These are phyloP conservation scores for Ophiostoma triangulosporum DNA, from an alignment of 2,329 filamentous ascomycete species.

Conservation along the genomic window DNA sequence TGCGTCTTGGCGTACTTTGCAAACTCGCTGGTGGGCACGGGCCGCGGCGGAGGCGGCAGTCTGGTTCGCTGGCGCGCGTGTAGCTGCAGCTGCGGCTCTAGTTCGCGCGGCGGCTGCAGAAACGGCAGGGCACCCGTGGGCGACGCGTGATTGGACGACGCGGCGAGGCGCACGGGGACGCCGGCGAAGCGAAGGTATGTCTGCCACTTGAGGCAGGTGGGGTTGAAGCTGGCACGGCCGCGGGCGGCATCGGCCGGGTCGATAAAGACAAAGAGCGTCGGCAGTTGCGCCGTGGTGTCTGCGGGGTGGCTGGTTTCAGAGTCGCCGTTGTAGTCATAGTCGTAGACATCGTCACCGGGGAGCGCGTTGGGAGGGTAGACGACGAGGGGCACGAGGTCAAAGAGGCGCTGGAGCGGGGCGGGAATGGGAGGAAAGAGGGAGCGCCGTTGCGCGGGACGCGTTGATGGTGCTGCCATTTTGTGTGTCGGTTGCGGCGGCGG, in stretches of 20 bases:
- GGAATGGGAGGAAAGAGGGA: slow-evolving; percentile 42
- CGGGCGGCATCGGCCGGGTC: slow-evolving; percentile 44
- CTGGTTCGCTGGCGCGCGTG: not conserved
- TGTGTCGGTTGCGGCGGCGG: not conserved
- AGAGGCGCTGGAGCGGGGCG: slow-evolving; percentile 63
- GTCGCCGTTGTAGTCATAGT: not conserved
- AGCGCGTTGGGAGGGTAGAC: slow-evolving; percentile 65
- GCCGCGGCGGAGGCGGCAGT: slow-evolving; percentile 14
- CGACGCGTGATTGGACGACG: slow-evolving; percentile 87
- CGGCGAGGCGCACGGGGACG: slow-evolving; percentile 49
- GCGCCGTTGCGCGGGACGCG: not conserved
- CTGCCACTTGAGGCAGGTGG: slow-evolving; percentile 93
- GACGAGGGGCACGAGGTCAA: slow-evolving; percentile 68
- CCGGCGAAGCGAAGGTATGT: slow-evolving; percentile 70
- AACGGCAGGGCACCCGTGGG: slow-evolving; percentile 82
- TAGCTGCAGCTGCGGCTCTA: not conserved
- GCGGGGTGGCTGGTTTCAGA: slow-evolving; percentile 14
- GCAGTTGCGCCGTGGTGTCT: slow-evolving; percentile 20
- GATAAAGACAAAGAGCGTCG: slow-evolving; percentile 66
- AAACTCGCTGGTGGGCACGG: slow-evolving; percentile 16
- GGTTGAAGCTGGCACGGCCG: slow-evolving; percentile 71
- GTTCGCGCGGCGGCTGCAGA: slow-evolving; percentile 43
- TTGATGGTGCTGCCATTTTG: not conserved
- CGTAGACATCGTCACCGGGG: slow-evolving; percentile 33
- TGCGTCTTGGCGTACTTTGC: slow-evolving; percentile 13